Percentiles rank a stretch among this genome's conserved stretches.
Evolutionary conservation across 352 stramenopile genomes (phyloP).

Genomic region (Phytophthora aleatoria): DNA sequence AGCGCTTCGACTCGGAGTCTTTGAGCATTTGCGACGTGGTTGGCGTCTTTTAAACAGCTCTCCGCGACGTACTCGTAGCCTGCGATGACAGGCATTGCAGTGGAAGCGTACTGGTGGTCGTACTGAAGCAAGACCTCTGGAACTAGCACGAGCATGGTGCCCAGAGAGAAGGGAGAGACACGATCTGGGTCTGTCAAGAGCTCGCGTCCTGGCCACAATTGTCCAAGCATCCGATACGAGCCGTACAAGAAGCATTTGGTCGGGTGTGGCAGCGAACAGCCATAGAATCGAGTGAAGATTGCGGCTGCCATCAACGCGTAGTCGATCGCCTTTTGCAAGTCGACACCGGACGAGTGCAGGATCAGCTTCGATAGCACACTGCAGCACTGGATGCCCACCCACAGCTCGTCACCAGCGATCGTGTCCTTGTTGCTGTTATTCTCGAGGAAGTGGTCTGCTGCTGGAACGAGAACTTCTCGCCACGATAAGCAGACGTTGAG

Average conservation of each 20-base stretch:
- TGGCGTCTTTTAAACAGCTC: constrained; percentile 48
- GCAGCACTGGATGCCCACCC: constrained; percentile 57
- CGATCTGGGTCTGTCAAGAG: constrained; percentile 51
- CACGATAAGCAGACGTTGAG: constrained; percentile 54
- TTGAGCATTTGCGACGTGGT: constrained; percentile 58
- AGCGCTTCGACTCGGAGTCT: constrained; percentile 58
- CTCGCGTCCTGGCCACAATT: constrained; percentile 67
- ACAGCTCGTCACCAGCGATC: constrained; percentile 64
- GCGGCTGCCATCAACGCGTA: constrained; percentile 71
- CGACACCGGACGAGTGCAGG: constrained; percentile 40
- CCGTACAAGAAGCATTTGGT: constrained; percentile 63
- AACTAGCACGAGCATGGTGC: constrained; percentile 46
- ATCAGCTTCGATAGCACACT: constrained; percentile 61
- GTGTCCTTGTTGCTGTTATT: constrained; percentile 13
- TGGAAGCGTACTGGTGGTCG: constrained; percentile 43
- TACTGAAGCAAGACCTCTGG: constrained; percentile 63
- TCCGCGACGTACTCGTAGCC: constrained; percentile 55
- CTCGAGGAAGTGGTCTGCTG: constrained; percentile 28
- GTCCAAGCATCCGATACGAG: constrained; percentile 49
- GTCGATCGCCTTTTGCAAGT: constrained; percentile 51
- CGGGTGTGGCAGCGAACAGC: constrained; percentile 65
- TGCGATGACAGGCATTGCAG: constrained; percentile 61
- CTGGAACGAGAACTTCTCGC: constrained; percentile 47
- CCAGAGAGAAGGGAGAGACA: constrained; percentile 41
- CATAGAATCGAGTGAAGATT: constrained; percentile 61